A percentile compares a stretch with the other conserved stretches of the same genome.
These are phyloP conservation scores for Paspalum notatum DNA, from an alignment of 176 grass and related monocot genomes.

Conservation along the genomic window DNA sequence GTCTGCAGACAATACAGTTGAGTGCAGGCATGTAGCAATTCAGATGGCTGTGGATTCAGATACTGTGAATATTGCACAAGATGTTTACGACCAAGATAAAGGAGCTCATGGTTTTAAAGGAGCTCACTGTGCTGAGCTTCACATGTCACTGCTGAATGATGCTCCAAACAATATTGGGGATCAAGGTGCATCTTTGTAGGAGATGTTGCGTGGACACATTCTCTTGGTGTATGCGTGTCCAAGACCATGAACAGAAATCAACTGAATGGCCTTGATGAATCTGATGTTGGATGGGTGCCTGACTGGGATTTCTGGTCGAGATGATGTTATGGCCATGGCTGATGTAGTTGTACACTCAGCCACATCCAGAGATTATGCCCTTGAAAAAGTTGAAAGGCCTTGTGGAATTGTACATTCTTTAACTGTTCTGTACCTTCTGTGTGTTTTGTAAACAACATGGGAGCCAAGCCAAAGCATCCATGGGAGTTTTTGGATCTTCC, in stretches of 20 bases:
- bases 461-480: background rate
- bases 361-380: background rate
- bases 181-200: slow-evolving; percentile 5
- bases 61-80: background rate
- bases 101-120: background rate
- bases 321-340: background rate
- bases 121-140: slow-evolving; percentile 13
- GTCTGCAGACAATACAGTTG: slow-evolving; percentile 11
- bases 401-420: background rate
- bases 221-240: background rate
- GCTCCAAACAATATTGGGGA: background rate
- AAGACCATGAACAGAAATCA: background rate
- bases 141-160: background rate
- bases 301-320: background rate
- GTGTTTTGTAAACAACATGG: slow-evolving; percentile 13
- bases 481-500: background rate
- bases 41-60: slow-evolving; percentile 22
- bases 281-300: background rate
- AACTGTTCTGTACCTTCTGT: background rate
- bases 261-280: background rate
- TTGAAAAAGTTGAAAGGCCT: background rate
- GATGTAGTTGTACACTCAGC: background rate
- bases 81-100: background rate
- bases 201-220: background rate
- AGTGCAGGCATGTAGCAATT: background rate